Base-by-base conservation (phyloP, 176 grass and related monocot genomes). In the Guadua angustifolia region DNA sequence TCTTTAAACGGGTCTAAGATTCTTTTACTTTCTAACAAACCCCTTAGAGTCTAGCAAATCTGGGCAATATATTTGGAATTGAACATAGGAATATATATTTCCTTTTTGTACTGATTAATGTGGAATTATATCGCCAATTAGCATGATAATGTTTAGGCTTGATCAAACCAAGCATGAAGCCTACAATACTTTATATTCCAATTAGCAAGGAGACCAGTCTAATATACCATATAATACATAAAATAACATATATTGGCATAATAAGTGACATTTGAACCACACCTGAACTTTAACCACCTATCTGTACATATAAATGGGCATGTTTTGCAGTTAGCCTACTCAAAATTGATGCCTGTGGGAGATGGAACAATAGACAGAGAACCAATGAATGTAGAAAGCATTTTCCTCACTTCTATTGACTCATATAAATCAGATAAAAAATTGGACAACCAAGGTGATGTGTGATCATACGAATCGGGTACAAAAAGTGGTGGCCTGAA, bases 131-230 rank as follows among this genome's bases (percentile, higher is more conserved):
- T 43, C 46, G n/a, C 16, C 58, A 63, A 32, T 47, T 46, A 78
- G 15, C 14, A 78, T 46, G 3, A 15, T 11, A 12, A 22, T n/a
- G 3, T 60, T 26, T 60, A 60, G 38, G 13, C 22, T 77, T 60
- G 38, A 55, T 55, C 51, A 60, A 60, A 80, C 12, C 47, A 80
- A 80, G 64, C 64, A 69, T 80, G 78, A 69, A 55, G 14, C 50
- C 33, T 26, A 16, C 78, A 3, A 25, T 80, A 22, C 53, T 68
- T 53, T 64, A 38, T 68, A 24, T 52, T 67, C 18, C 19, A 39
- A 38, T 40, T 80, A 49, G 25, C 19, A 68, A 53, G 47, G 16
- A 80, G 7, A 9, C 67, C 40, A 52, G 49, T 79, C 9, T 68
- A 53, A 55, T 18, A 43, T 53, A 69, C 47, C 29, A 4, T 39